Base-by-base conservation (phyloP, 192 early-diverging fungal species). In the Umbelopsis isabellina region DNA sequence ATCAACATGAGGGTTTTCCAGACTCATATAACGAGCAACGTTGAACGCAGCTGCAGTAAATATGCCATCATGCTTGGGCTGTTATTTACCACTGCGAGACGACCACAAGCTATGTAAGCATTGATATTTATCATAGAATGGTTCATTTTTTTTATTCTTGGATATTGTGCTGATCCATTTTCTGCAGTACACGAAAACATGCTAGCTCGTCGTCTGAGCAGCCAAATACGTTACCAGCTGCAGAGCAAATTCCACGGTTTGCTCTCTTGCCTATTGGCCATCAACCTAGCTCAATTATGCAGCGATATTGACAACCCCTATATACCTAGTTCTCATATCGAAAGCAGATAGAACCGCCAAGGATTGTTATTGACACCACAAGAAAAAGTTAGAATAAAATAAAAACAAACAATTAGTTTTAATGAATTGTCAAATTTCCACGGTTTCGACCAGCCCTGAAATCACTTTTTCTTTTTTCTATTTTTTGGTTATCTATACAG, bases 1-100 rank as follows among this genome's bases (percentile, higher is more conserved):
- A 89, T 90, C 46, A 84, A 91, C 67, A 75, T 90, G 70, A 81
- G 76, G 13, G 74, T 81, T 5, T 85, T 86, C 65, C 82, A 86
- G 41, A 70, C 80, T 3, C 79, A 79, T 23, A 55, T 89, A 18
- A 72, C 80, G 16, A 71, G 52, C 16, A 84, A 88, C 72, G 82
- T 89, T 22, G 85, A 91, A 18, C 77, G 86, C 3, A 86, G 82
- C 53, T 90, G 88, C 61, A 68, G 71, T n/a, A 80, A 85, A 27
- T 80, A 81, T n/a, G 50, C 82, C 5, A 74, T 88, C 9, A 49
- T 91, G 27, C 74, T 91, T 16, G 86, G 87, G 3, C 25, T 61
- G 18, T 51, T 85, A 3, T 50, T 91, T 15, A 64, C 86, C 11
- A 69, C 83, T 58, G 37, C 84, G 4, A 85, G 70, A 79, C 15